Base-by-base conservation (phyloP, 169 alveolate species). In the Amoebophrya sp. region DNA sequence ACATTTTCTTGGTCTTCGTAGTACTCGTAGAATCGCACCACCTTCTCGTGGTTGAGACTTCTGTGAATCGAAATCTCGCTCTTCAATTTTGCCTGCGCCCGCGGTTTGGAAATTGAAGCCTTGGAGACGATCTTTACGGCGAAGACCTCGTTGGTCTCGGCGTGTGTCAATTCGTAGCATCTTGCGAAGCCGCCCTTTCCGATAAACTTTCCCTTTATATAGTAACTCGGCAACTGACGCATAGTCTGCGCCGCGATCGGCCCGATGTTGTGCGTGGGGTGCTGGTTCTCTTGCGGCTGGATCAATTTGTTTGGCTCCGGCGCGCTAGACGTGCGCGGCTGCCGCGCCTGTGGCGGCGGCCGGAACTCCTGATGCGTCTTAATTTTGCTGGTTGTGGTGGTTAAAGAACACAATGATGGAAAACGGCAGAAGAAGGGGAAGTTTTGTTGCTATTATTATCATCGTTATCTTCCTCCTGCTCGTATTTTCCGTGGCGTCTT, bases 151-250 rank as follows among this genome's bases (percentile, higher is more conserved):
- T 93, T 94, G 39, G 95, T 95, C 91, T 95, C 96, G 90, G 91
- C 54, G 77, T 93, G 91, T 29, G 91, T 92, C 38, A 95, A 89
- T 93, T 95, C 96, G 92, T 94, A 95, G 77, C 95, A 94, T 92
- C 95, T 92, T 32, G 97, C 97, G 92, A 96, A 96, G 38, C 98
- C 98, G 90, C 98, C 98, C 92, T 96, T 96, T 40, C 98, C 98
- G 90, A 96, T 91, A 40, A 94, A 92, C 35, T 66, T 66, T 3
- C 83, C 83, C 83, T 66, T 66, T 7, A n/a, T 66, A 25, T 66
- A 66, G 83, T 66, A 25, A 25, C 35, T 25, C 10, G 83, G 83
- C 38, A 66, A n/a, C 0, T 66, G 83, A 2, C 35, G 29, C 83
- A 66, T 66, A 2, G 35, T 66, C 10, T 2, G 10, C 35, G 35